Base-by-base conservation (phyloP, 441 rosid genomes). In the Melastoma candidum region DNA sequence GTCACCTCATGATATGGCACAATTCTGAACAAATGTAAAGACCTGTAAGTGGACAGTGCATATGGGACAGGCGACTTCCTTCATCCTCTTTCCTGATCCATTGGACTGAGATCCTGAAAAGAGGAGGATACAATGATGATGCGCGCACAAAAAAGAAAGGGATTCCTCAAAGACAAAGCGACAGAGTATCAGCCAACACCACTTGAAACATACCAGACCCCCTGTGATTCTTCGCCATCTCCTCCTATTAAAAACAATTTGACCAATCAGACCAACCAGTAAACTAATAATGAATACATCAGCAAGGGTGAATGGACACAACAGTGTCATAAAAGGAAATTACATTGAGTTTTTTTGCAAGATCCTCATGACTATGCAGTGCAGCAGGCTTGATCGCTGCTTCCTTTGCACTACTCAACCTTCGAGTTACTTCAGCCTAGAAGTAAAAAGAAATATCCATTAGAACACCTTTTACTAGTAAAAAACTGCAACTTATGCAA, bases 41-140 rank as follows among this genome's bases (percentile, higher is more conserved):
- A 88, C 99, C 97, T 93, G 97, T 64, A 93, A 74, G 75, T 89
- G 97, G 41, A 93, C 97, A 1, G 97, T 93, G 71, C 98, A 93
- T 26, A 83, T 93, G 47, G 98, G 98, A 70, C 98, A 89, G 29
- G 85, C 96, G 64, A 93, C 97, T 78, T 93, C 98, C 68, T 78
- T 86, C 95, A 81, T 89, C 66, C 93, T 81, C 78, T 71, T 80
- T 48, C 93, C 95, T 57, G 87, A 74, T 61, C 70, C 83, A 62
- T 84, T 83, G 1, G 83, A 73, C 66, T 74, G 79, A 57, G 85
- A 77, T 57, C 87, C 95, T 85, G 74, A 36, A 36, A 51, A 60
- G 44, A 14, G 53, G 61, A 14, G 11, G 46, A 10, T 36, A 43
- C n/a, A 32, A 7, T 39, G 56, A 32, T 45, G 22, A 52, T 26